Conservation (phyloP, 1,284 basidiomycete species). For the Cryptococcus amylolentus region DNA sequence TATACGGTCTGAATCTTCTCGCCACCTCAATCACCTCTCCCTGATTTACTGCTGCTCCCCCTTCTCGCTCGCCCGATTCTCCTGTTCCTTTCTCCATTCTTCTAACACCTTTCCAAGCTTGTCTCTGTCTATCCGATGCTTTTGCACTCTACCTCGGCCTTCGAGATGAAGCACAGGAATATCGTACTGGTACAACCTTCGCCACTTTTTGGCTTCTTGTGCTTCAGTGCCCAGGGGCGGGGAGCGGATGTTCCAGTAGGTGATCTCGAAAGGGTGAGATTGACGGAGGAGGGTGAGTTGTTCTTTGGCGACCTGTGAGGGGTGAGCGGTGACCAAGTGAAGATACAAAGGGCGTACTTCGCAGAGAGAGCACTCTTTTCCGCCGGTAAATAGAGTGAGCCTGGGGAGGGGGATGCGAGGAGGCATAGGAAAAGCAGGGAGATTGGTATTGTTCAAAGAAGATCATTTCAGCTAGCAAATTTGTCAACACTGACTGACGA, state of each 20-base stretch:
- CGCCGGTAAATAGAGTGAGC: conserved; percentile 48
- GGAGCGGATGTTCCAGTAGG: conserved; percentile 43
- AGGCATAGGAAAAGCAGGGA: conserved; percentile 25
- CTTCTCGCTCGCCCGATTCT: conserved; percentile 2
- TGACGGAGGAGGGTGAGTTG: conserved; percentile 34
- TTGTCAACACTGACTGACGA: too few relatives aligned
- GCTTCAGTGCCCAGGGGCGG: conserved; percentile 33
- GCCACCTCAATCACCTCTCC: not conserved
- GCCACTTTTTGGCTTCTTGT: conserved; percentile 41
- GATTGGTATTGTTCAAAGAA: too few relatives aligned
- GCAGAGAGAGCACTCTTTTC: conserved; percentile 48
- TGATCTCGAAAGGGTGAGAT: conserved; percentile 41
- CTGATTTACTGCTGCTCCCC: not conserved
- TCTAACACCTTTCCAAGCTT: conserved; percentile 34
- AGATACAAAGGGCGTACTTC: conserved; percentile 30
- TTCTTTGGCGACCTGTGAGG: conserved; percentile 38
- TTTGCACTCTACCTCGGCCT: conserved; percentile 34
- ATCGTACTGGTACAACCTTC: conserved; percentile 47
- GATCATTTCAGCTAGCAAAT: too few relatives aligned
- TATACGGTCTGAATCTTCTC: not conserved
- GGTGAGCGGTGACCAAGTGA: not conserved
- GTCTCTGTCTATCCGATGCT: conserved; percentile 41
- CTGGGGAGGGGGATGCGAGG: conserved; percentile 32
- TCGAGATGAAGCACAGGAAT: conserved; percentile 48
- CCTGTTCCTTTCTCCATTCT: conserved; percentile 25